A percentile compares a stretch with the other conserved stretches of the same genome.
Evolutionary conservation across 345 rosid species (phyloP).

Genomic region (Brassica nigra): DNA sequence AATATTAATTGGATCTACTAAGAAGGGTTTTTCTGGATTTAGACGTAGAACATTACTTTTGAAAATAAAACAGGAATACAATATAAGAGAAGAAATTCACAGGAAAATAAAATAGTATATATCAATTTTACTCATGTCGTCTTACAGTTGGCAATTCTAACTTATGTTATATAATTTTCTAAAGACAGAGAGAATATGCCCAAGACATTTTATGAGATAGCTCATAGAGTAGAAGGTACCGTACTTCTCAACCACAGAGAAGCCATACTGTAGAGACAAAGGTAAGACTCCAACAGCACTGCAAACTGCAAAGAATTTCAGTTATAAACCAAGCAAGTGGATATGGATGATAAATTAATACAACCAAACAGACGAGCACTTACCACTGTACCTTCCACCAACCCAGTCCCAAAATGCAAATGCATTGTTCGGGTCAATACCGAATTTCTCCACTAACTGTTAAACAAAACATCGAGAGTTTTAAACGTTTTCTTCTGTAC

Average conservation of each 20-base stretch:
- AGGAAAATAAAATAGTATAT: neutral
- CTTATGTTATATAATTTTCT: neutral
- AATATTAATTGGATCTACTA: neutral
- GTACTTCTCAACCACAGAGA: conserved; percentile 85
- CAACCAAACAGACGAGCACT: conserved; percentile 28
- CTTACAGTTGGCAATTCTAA: conserved; percentile 6
- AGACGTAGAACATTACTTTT: neutral
- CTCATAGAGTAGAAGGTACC: conserved; percentile 42
- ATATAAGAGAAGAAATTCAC: neutral
- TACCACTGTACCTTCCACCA: conserved; percentile 96
- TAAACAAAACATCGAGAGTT: conserved; percentile 3
- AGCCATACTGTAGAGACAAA: conserved; percentile 90
- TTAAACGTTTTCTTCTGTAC: neutral
- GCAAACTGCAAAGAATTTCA: conserved; percentile 67
- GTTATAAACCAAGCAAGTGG: conserved; percentile 22
- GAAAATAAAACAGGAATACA: neutral
- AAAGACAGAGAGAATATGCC: neutral
- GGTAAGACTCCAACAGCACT: conserved; percentile 99
- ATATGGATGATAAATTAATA: conserved; percentile 12
- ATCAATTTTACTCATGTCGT: neutral
- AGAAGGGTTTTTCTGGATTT: conserved; percentile 7
- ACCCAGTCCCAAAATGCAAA: conserved; percentile 99
- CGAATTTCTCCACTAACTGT: conserved; percentile 96
- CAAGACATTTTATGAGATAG: conserved; percentile 12
- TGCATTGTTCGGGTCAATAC: conserved; percentile 94